Evolutionary conservation across 2,329 filamentous ascomycete species (phyloP).

Genomic region (Blastomyces parvus): DNA sequence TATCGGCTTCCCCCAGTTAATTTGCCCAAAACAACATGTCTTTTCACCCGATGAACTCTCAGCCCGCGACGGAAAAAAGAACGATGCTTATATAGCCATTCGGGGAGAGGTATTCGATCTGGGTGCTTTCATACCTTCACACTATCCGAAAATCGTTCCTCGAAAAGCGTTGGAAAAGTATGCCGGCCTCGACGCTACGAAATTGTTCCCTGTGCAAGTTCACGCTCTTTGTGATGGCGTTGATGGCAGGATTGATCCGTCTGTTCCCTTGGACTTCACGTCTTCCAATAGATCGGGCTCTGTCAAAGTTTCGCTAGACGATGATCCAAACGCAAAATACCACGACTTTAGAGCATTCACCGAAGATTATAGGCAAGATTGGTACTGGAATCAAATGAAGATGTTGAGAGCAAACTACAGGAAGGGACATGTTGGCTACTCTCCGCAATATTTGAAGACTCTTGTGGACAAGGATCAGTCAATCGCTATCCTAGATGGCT

Average conservation of each 20-base stretch:
- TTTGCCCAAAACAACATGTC: constrained; percentile 87
- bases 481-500: constrained; percentile 68
- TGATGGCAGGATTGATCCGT: constrained; percentile 54
- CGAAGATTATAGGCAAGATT: constrained; percentile 75
- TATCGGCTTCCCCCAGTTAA: constrained; percentile 71
- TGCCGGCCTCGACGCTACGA: constrained; percentile 76
- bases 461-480: constrained; percentile 56
- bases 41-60: constrained; percentile 70
- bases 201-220: constrained; percentile 87
- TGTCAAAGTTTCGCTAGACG: constrained; percentile 52
- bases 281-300: constrained; percentile 64
- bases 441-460: constrained; percentile 62
- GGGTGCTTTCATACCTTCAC: constrained; percentile 58
- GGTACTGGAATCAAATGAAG: constrained; percentile 84
- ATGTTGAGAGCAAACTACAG: constrained; percentile 68
- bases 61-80: constrained; percentile 60
- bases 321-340: constrained; percentile 67
- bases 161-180: constrained; percentile 62
- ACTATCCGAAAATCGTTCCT: constrained; percentile 64
- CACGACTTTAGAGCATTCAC: constrained; percentile 86
- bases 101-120: constrained; percentile 86
- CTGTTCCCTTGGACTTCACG: constrained; percentile 77
- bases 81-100: constrained; percentile 63
- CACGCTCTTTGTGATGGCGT: constrained; percentile 79
- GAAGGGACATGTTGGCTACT: constrained; percentile 82